Percentiles rank a stretch among this genome's conserved stretches.
phyloP scores from a whole-genome alignment of 495 filamentous ascomycete genomes.

The Penicillium canescens region DNA sequence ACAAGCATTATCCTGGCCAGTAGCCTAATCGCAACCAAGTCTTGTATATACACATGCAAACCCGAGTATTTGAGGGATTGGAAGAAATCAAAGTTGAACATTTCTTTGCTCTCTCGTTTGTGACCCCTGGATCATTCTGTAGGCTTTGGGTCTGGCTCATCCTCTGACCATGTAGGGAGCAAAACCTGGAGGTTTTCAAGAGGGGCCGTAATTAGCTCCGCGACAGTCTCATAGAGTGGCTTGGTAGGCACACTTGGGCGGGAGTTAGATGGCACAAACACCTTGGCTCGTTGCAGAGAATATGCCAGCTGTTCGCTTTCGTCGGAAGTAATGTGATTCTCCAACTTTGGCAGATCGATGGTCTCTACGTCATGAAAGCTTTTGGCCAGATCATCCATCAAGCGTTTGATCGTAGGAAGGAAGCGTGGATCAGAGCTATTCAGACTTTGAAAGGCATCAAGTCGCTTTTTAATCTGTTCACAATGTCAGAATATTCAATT shows the following conservation, averaged over 20 bases:
- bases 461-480: constrained; percentile 60
- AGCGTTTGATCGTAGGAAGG: constrained; percentile 46
- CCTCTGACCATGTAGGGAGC: constrained; percentile 33
- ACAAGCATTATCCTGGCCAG: no score
- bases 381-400: constrained; percentile 50
- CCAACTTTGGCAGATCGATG: constrained; percentile 53
- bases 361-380: constrained; percentile 64
- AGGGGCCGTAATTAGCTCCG: constrained; percentile 31
- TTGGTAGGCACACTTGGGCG: constrained; percentile 44
- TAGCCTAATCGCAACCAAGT: no score
- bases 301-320: constrained; percentile 47
- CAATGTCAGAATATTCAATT: not conserved
- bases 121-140: not conserved
- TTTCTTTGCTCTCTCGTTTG: no score
- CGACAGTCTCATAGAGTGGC: constrained; percentile 29
- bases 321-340: constrained; percentile 40
- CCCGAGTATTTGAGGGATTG: not conserved
- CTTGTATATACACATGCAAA: no score
- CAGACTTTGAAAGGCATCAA: constrained; percentile 61
- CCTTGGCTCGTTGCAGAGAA: constrained; percentile 59
- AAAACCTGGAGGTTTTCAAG: constrained; percentile 33
- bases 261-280: constrained; percentile 58
- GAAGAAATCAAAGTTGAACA: not conserved
- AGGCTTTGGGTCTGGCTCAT: not conserved
- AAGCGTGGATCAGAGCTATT: constrained; percentile 46